Evolutionary conservation across 1,139 yeast species (phyloP).

Genomic region (Pichia norvegensis): DNA sequence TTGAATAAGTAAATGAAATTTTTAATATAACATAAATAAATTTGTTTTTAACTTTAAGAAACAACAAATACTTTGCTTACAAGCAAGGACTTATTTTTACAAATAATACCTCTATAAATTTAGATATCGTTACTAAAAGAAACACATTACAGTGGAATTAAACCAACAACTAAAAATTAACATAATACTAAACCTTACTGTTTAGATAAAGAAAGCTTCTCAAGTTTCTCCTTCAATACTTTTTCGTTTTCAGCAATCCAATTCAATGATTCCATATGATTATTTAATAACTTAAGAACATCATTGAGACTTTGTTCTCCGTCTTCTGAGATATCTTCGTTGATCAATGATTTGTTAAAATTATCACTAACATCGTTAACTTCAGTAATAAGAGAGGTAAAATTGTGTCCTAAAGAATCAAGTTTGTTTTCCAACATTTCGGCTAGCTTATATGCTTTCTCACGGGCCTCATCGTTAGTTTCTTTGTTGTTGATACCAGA

Average conservation of each 20-base stretch:
- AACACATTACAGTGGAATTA: no score
- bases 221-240: slow-evolving; percentile 58
- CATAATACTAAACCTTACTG: background rate
- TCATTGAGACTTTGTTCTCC: slow-evolving; percentile 40
- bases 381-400: slow-evolving; percentile 71
- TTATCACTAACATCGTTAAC: slow-evolving; percentile 82
- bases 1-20: slow-evolving; percentile 16
- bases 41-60: no score
- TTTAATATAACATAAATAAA: background rate
- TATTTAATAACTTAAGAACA: slow-evolving; percentile 73
- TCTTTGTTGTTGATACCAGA: slow-evolving; percentile 11
- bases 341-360: slow-evolving; percentile 49
- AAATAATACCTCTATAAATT: no score
- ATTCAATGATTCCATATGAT: slow-evolving; percentile 83
- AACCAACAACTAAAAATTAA: background rate
- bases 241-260: slow-evolving; percentile 75
- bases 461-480: slow-evolving; percentile 70
- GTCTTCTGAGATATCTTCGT: slow-evolving; percentile 19
- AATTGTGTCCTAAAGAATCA: slow-evolving; percentile 66
- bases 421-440: slow-evolving; percentile 78
- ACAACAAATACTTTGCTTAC: no score
- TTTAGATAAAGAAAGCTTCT: slow-evolving; percentile 26
- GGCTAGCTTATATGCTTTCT: slow-evolving; percentile 83
- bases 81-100: no score
- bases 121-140: no score